Evolutionary conservation across 192 early-diverging fungal genomes (phyloP).

Genomic region (Haplosporangium gracile): DNA sequence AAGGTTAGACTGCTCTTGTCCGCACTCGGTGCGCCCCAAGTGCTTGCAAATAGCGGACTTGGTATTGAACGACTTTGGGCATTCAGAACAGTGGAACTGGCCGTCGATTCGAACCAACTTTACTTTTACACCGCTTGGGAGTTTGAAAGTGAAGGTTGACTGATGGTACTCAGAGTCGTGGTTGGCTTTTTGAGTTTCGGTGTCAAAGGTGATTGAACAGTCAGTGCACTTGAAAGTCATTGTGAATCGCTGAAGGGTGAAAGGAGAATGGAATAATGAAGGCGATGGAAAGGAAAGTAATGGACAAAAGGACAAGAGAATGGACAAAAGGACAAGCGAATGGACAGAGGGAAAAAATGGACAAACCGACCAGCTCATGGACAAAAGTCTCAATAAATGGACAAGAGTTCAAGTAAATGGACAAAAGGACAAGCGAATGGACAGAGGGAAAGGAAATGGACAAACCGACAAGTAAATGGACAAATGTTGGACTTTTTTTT

Average conservation of each 20-base stretch:
- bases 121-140: conserved; percentile 12
- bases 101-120: conserved; percentile 6
- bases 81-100: conserved; percentile 6
- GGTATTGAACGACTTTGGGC: not conserved
- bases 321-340: too few relatives aligned
- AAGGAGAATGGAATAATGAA: conserved; percentile 12
- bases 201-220: conserved; percentile 8
- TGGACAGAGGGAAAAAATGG: too few relatives aligned
- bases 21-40: conserved; percentile 4
- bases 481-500: too few relatives aligned
- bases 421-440: too few relatives aligned
- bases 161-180: not conserved
- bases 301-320: too few relatives aligned
- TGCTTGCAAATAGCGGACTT: conserved; percentile 11
- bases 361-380: too few relatives aligned
- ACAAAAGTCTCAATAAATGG: too few relatives aligned
- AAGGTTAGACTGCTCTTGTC: conserved; percentile 14
- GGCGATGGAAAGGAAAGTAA: too few relatives aligned
- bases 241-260: conserved; percentile 7
- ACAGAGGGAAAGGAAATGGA: too few relatives aligned
- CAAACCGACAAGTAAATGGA: too few relatives aligned
- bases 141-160: conserved; percentile 6
- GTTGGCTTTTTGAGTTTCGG: conserved; percentile 5
- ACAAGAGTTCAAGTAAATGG: too few relatives aligned
- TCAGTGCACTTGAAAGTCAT: conserved; percentile 9